Conservation (phyloP, 176 grass and related monocot species). For the Microstegium vimineum region DNA sequence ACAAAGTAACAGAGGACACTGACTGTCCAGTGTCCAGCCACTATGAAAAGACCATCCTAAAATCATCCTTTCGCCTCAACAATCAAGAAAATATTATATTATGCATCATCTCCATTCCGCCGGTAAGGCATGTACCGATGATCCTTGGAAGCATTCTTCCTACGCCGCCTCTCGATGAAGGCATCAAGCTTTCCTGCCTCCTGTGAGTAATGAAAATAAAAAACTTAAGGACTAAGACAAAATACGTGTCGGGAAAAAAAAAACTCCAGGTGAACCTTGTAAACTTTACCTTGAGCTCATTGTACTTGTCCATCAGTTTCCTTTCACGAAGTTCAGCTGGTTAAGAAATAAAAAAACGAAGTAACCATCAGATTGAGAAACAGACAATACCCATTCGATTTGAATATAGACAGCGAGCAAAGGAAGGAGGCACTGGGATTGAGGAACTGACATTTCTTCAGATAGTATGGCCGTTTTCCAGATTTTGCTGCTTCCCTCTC, state of each 20-base stretch:
- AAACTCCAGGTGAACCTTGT: not conserved
- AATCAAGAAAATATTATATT: not conserved
- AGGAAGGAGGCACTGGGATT: not conserved
- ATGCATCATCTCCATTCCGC: conserved; percentile 36
- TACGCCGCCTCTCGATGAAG: conserved; percentile 76
- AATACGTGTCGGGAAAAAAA: not conserved
- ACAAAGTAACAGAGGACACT: not conserved
- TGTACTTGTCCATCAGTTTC: conserved; percentile 82
- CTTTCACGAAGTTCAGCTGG: conserved; percentile 84
- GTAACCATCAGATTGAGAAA: conserved; percentile 7
- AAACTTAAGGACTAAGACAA: not conserved
- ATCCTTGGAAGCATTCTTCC: conserved; percentile 93
- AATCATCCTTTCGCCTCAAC: not conserved
- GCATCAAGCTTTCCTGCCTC: conserved; percentile 75
- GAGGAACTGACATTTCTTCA: conserved; percentile 74
- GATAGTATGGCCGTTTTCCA: conserved; percentile 80
- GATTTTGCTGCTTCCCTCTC: conserved; percentile 80
- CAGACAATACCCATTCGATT: conserved; percentile 12
- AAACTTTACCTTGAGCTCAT: conserved; percentile 79
- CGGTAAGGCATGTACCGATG: conserved; percentile 91
- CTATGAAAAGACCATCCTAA: not conserved
- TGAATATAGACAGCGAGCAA: not conserved
- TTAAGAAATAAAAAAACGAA: conserved; percentile 48
- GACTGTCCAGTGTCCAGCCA: not conserved
- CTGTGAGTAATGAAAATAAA: conserved; percentile 27